Base-by-base conservation (phyloP, 2,329 filamentous ascomycete genomes). In the Scedosporium minutisporum region DNA sequence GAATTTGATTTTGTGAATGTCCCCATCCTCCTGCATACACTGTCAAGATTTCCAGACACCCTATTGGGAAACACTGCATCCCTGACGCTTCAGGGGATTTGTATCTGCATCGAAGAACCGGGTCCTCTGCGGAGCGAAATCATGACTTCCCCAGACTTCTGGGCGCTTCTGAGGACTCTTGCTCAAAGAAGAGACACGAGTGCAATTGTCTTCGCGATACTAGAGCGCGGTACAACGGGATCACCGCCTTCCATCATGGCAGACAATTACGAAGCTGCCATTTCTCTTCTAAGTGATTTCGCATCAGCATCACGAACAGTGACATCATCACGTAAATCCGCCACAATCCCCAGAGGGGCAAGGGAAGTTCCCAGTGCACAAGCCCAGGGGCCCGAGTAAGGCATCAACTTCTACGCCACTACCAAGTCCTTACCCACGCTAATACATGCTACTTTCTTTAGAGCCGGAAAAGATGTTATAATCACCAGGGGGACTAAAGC, bases 71-170 rank as follows among this genome's bases (percentile, higher is more conserved):
- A 89, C 72, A 88, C 90, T 16, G 88, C 92, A 0, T 80, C 86
- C 38, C 83, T 91, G 4, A 85, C 96, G 0, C 79, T 96, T 18
- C 87, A 89, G 68, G 93, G 93, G 0, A 78, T 99, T 27, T 84
- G 87, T 55, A 80, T 87, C 55, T 97, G 93, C 69, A 90, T 96
- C 67, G 86, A 88, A 60, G 85, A 89, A 64, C 86, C 91, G 0
- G 87, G 87, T 27, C 86, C 89, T 12, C 78, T 99, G 29, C 87
- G 91, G 63, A 96, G 90, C 67, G 93, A 97, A 75, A 90, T 97
- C 67, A 96, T 96, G 75, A 93, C 91, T 14, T 97, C 93, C 18
- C 95, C 95, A 0, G 95, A 99, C 71, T 97, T 99, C 74, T 99
- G 95, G 95, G 88, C 89, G 4, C 90, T 97, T 14, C 79, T 99